phyloP scores from a whole-genome alignment of 345 rosid genomes.

The Cardamine occulta region DNA sequence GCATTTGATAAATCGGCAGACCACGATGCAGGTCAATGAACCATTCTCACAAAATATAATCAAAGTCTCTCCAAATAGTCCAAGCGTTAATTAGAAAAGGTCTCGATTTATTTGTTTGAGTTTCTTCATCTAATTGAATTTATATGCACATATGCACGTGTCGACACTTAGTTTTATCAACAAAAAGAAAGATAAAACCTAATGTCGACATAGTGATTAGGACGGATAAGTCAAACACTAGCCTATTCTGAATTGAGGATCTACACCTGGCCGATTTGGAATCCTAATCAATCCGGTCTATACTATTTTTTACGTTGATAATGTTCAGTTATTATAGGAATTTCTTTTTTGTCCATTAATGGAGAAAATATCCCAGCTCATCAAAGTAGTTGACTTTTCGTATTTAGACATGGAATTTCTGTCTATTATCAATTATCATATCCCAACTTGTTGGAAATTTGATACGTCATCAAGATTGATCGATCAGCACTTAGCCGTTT shows the following conservation, averaged over 20 bases:
- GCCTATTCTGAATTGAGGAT: not conserved
- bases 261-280: conserved; percentile 27
- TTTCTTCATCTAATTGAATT: conserved; percentile 8
- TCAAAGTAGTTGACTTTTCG: conserved; percentile 38
- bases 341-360: not conserved
- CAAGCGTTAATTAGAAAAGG: conserved; percentile 29
- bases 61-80: conserved; percentile 33
- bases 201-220: not conserved
- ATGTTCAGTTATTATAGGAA: not conserved
- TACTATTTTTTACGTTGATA: not conserved
- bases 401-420: conserved; percentile 3
- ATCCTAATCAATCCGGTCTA: conserved; percentile 4
- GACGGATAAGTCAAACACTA: not conserved
- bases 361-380: conserved; percentile 21
- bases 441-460: conserved; percentile 42
- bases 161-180: not conserved
- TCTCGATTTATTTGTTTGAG: conserved; percentile 11
- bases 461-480: conserved; percentile 30
- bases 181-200: no score
- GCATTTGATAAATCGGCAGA: conserved; percentile 34
- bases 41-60: conserved; percentile 15
- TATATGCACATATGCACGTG: conserved; percentile 17
- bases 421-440: conserved; percentile 31
- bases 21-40: conserved; percentile 21
- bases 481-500: conserved; percentile 11